A percentile compares a stretch with the other conserved stretches of the same genome.
Evolutionary conservation across 441 rosid species (phyloP).

Genomic region (Adansonia gregorii): DNA sequence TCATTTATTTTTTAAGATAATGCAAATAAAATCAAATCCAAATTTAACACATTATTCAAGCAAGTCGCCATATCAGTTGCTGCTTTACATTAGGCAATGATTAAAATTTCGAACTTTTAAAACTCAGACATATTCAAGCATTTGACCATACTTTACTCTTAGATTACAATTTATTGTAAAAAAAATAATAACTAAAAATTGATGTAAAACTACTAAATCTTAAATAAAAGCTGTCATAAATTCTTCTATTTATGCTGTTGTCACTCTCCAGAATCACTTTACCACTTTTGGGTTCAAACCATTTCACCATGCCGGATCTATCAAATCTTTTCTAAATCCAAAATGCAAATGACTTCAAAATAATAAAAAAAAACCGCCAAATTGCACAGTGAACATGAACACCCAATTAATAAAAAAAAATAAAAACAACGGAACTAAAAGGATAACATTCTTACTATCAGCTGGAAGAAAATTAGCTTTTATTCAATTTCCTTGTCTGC

Average conservation of each 20-base stretch:
- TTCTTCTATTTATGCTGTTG: constrained; percentile 2
- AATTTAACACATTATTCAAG: not conserved
- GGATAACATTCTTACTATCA: constrained; percentile 6
- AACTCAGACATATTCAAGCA: constrained; percentile 4
- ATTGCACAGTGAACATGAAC: not conserved
- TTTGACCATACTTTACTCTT: not conserved
- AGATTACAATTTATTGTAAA: not conserved
- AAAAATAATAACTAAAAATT: not conserved
- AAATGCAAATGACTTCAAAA: constrained; percentile 13
- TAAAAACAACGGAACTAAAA: not conserved
- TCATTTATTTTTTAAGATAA: not conserved
- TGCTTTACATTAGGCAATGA: not conserved
- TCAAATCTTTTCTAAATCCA: constrained; percentile 16
- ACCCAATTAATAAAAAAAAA: not conserved
- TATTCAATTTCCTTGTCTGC: constrained; percentile 15
- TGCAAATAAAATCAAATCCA: not conserved
- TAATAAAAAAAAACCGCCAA: not conserved
- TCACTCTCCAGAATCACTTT: not conserved
- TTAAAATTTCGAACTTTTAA: not conserved
- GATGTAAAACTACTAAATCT: not conserved
- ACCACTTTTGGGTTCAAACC: not conserved
- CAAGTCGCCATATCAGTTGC: not conserved
- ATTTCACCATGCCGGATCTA: constrained; percentile 1
- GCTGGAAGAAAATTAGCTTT: not conserved
- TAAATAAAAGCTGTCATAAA: not conserved